Evolutionary conservation across 2,329 filamentous ascomycete species (phyloP), one percentile per base, ranked within the genome.

Genomic region (Microdochium nivale): DNA sequence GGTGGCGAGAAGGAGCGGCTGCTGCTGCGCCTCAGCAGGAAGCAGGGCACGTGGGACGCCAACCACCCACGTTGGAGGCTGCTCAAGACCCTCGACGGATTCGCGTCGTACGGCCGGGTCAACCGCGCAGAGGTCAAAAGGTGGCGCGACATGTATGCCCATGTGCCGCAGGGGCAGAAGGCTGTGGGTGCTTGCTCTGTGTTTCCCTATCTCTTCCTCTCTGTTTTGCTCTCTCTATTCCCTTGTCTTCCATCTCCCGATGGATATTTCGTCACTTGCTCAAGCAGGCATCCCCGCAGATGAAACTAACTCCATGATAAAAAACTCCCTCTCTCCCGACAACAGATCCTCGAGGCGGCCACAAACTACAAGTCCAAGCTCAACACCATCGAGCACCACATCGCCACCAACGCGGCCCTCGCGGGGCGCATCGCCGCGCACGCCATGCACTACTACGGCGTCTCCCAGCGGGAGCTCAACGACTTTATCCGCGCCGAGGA

Each of bases 291-390:
- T n/a, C n/a, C n/a, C n/a, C n/a, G n/a, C n/a, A n/a, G n/a, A n/a
- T n/a, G n/a, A n/a, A n/a, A n/a, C n/a, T n/a, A n/a, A n/a, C n/a
- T n/a, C n/a, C n/a, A n/a, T n/a, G n/a, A n/a, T n/a, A n/a, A n/a
- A n/a, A n/a, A n/a, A n/a, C n/a, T n/a, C n/a, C n/a, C n/a, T n/a
- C n/a, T n/a, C n/a, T n/a, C n/a, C n/a, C n/a, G n/a, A 30, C 33
- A 7, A 16, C 24, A 76, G 72, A 24, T 78, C 2, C 72, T 86
- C 2, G 79, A 83, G 55, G 74, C 77, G n/a, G 66, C 74, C 1
- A 62, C 83, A 40, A 70, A 78, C 47, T 86, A 82, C 58, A 75
- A 76, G 2, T 74, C 79, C 53, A 81, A 78, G 55, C 71, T 81
- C 19, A 62, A 68, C 14, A 63, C 64, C 1, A 64, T 73, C 10